phyloP scores from a whole-genome alignment of 2,329 filamentous ascomycete genomes.

The Monilinia aucupariae region DNA sequence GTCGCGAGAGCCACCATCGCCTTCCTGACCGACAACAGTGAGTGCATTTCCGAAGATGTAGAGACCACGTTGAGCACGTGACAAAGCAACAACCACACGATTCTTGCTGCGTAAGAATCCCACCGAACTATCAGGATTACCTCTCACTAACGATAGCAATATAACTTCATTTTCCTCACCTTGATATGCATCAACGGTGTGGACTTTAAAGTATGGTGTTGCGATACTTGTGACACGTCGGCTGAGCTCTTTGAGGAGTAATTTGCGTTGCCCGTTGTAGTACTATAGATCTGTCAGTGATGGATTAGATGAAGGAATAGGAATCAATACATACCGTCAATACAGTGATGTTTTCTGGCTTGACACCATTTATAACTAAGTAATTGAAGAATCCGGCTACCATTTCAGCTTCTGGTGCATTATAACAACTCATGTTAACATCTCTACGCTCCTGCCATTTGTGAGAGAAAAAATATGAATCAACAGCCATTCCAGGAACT shows the following conservation, averaged over 20 bases:
- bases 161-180: slow-evolving; percentile 86
- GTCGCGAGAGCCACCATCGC: slow-evolving; percentile 23
- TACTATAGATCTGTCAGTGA: slow-evolving; percentile 42
- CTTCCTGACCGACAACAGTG: slow-evolving; percentile 36
- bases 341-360: slow-evolving; percentile 61
- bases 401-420: slow-evolving; percentile 69
- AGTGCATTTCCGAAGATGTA: slow-evolving; percentile 77
- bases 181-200: slow-evolving; percentile 84
- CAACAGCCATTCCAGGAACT: slow-evolving; percentile 58
- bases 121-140: slow-evolving; percentile 51
- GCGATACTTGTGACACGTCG: slow-evolving; percentile 37
- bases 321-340: slow-evolving; percentile 47
- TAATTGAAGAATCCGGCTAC: slow-evolving; percentile 67
- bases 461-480: slow-evolving; percentile 60
- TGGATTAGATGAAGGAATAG: not conserved
- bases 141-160: slow-evolving; percentile 74
- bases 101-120: slow-evolving; percentile 68
- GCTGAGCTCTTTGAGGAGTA: slow-evolving; percentile 47
- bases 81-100: slow-evolving; percentile 53
- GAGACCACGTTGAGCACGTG: slow-evolving; percentile 69
- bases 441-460: slow-evolving; percentile 60
- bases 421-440: slow-evolving; percentile 60
- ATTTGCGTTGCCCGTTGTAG: slow-evolving; percentile 76
- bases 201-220: slow-evolving; percentile 48
- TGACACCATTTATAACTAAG: slow-evolving; percentile 61